Evolutionary conservation across 2,329 filamentous ascomycete species (phyloP).

Genomic region (Neofusicoccum laricinum): DNA sequence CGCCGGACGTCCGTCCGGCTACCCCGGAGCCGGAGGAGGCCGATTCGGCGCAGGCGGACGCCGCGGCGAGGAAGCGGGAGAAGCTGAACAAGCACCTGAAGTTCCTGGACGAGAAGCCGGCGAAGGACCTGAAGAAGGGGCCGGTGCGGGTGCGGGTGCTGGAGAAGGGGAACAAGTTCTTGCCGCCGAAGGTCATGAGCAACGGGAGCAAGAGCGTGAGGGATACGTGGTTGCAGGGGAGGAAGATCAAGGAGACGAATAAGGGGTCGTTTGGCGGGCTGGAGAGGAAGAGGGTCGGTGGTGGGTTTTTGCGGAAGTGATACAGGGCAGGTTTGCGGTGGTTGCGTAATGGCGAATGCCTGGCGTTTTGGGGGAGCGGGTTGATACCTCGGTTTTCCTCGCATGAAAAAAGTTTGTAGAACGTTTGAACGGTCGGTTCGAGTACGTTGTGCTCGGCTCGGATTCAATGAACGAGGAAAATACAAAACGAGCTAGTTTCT

Average conservation of each 20-base stretch:
- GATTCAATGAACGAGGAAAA: no score
- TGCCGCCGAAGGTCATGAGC: constrained; percentile 43
- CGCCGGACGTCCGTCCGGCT: constrained; percentile 43
- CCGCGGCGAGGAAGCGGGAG: constrained; percentile 35
- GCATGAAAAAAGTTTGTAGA: neutral
- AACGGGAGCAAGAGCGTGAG: constrained; percentile 34
- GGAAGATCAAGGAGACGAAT: constrained; percentile 30
- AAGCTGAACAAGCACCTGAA: constrained; percentile 48
- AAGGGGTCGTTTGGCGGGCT: constrained; percentile 17
- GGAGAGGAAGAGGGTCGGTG: constrained; percentile 29
- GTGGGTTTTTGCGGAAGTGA: constrained; percentile 27
- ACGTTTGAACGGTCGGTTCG: no score
- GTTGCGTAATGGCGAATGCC: neutral
- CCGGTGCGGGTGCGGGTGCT: constrained; percentile 50
- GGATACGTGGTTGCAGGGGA: constrained; percentile 44
- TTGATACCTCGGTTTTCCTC: neutral
- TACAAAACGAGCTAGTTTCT: no score
- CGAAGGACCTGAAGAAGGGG: constrained; percentile 51
- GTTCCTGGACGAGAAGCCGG: constrained; percentile 46
- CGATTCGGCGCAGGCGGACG: constrained; percentile 30
- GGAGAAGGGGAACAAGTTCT: constrained; percentile 39
- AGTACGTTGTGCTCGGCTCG: no score
- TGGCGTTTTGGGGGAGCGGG: neutral
- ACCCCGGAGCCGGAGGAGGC: constrained; percentile 38
- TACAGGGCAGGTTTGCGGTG: neutral